Base-by-base conservation (phyloP, 208 protist species). In the Phytomonas serpens region DNA sequence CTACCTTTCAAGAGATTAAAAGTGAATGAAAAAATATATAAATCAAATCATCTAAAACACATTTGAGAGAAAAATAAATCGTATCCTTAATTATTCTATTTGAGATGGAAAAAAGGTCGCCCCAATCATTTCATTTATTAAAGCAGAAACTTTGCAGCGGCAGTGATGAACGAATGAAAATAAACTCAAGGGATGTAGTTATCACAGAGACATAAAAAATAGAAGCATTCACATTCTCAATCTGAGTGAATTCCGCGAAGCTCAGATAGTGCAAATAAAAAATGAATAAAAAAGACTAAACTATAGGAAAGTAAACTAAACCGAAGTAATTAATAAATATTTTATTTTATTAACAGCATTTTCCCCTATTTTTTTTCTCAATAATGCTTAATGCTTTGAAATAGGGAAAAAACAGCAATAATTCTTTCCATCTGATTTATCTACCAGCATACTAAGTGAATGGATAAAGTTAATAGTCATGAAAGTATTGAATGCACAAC, bases 241-340 rank as follows among this genome's bases (percentile, higher is more conserved):
- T 40, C 2, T 64, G 31, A 64, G 19, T 64, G 14, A 64, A 16
- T 36, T 68, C 40, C 7, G 34, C 42, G 36, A 64, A 31, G 33
- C 33, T 16, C 23, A 67, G n/a, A 61, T n/a, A 71, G 61, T 13
- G 71, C 57, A 68, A 62, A 75, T 14, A 71, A 71, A 75, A 72
- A 77, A 65, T n/a, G 51, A 69, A 71, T n/a, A 72, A 72, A 52
- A 66, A 64, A 71, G 31, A 40, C 31, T 2, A 14, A 42, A 67
- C 14, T 6, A 42, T 13, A 68, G 34, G 19, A 76, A 71, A 42
- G 5, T 27, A 57, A 57, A 57, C 27, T 27, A 57, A 57, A 11
- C 47, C 47, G 4, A 47, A 57, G 27, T 57, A 57, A 27, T 11
- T 57, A 57, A 27, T 57, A 57, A 27, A 57, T 19, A 57, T 57